Evolutionary conservation across 805 yeast species (phyloP), one percentile per base, ranked within the genome.

Genomic region (Alloascoidea africana): DNA sequence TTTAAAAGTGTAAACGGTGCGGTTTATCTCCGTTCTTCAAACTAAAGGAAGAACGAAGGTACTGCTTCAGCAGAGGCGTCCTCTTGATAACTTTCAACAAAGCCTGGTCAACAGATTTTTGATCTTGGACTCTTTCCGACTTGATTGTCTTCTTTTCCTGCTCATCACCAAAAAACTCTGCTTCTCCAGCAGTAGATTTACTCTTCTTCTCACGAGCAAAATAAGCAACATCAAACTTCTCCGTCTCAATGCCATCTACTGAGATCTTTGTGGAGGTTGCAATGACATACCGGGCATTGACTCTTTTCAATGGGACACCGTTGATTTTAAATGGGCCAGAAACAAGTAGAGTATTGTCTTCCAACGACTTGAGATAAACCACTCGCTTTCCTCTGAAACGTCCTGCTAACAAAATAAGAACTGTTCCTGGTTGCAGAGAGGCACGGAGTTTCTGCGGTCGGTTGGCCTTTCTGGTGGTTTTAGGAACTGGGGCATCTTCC

Each of bases 341-440:
- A 48, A 89, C 95, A 61, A 89, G 81, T 58, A 89, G 73, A 49
- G 96, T 89, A 85, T 85, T 84, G 78, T 91, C 97, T 71, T 86
- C 95, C 62, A 91, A 76, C 66, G 79, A 70, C 79, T 89, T 89
- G 66, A 89, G 78, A 81, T 81, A 82, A 51, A 89, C 97, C 56
- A 91, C 98, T 73, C 97, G 86, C 84, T 89, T 91, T 67, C 98
- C 98, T 71, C 98, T 83, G 94, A 86, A 89, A 70, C 96, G 84
- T 65, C 98, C 98, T 59, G 97, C 96, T 63, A 89, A 77, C 65
- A 89, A 71, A 67, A 89, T 89, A 64, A 91, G 74, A 54, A 89
- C 96, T 60, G 96, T 82, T 65, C 98, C 98, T 68, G 96, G 96
- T 53, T 82, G 93, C 60, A 89, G 73, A 48, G 96, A 81, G 59